Percentiles rank a stretch among this genome's conserved stretches.
Conservation (phyloP, 192 early-diverging fungal genomes). For the Oehlia diaphana region DNA sequence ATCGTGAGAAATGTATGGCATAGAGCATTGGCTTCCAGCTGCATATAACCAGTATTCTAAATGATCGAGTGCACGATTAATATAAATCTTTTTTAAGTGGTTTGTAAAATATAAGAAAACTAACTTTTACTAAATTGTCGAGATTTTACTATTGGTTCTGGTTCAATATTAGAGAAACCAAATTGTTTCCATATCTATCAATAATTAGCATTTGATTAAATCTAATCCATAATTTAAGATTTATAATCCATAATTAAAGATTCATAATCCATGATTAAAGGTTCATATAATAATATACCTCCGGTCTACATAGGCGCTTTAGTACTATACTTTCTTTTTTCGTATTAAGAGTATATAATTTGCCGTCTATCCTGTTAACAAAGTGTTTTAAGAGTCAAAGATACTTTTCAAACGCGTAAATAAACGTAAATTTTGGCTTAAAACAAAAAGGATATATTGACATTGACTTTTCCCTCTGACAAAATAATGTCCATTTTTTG, state of each 20-base stretch:
- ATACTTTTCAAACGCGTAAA: neutral
- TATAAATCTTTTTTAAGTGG: neutral
- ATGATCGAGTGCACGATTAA: neutral
- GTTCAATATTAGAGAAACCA: conserved; percentile 20
- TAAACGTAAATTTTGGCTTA: neutral
- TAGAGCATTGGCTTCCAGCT: neutral
- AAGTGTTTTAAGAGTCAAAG: conserved; percentile 10
- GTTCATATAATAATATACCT: conserved; percentile 3
- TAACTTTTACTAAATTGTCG: conserved; percentile 21
- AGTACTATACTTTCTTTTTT: conserved; percentile 29
- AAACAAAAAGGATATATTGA: conserved; percentile 29
- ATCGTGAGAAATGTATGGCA: neutral
- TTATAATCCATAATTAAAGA: too few species aligned
- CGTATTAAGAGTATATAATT: conserved; percentile 15
- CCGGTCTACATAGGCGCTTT: conserved; percentile 16
- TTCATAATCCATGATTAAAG: neutral
- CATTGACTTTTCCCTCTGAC: neutral
- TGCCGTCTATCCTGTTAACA: conserved; percentile 29
- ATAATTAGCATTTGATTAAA: neutral
- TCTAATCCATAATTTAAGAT: neutral
- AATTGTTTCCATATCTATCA: conserved; percentile 26
- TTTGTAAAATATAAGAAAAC: neutral
- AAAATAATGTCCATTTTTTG: conserved; percentile 20
- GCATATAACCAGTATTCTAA: conserved; percentile 26
- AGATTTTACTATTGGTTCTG: neutral